A percentile compares a stretch with the other conserved stretches of the same genome.
Conservation (phyloP, 768 basidiomycete species). For the Kwoniella shandongensis region DNA sequence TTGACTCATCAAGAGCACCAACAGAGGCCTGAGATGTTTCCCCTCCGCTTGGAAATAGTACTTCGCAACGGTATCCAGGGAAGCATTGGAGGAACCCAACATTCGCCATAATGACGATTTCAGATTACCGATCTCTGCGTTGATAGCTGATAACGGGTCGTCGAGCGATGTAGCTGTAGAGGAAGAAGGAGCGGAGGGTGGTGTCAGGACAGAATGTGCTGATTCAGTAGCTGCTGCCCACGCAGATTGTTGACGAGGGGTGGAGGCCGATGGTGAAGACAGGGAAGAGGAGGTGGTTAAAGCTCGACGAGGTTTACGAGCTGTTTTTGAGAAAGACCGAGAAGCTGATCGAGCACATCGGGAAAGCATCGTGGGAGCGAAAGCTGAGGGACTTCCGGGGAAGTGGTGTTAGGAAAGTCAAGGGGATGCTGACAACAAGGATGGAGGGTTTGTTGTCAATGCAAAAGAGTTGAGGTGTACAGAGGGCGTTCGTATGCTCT, state of each 20-base stretch:
- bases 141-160: slow-evolving; percentile 56
- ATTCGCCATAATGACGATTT: slow-evolving; percentile 71
- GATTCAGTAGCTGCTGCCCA: slow-evolving; percentile 49
- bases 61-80: slow-evolving; percentile 79
- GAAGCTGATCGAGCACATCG: slow-evolving; percentile 10
- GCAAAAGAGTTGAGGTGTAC: too few relatives aligned
- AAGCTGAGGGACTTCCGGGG: neutral
- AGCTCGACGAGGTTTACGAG: neutral
- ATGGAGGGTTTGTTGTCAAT: too few relatives aligned
- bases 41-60: slow-evolving; percentile 81
- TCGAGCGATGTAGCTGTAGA: slow-evolving; percentile 7
- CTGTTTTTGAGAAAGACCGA: neutral
- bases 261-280: slow-evolving; percentile 2
- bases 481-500: too few relatives aligned
- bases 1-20: slow-evolving; percentile 83
- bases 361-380: slow-evolving; percentile 12
- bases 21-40: slow-evolving; percentile 83
- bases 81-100: slow-evolving; percentile 84
- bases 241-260: slow-evolving; percentile 22
- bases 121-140: slow-evolving; percentile 69
- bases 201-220: slow-evolving; percentile 43
- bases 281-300: neutral
- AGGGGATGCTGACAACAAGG: too few relatives aligned
- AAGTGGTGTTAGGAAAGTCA: neutral
- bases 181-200: slow-evolving; percentile 27